A percentile compares a stretch with the other conserved stretches of the same genome.
These are phyloP conservation scores for Nematocida major DNA, from an alignment of 371 early-diverging fungal genomes.

Conservation along the genomic window DNA sequence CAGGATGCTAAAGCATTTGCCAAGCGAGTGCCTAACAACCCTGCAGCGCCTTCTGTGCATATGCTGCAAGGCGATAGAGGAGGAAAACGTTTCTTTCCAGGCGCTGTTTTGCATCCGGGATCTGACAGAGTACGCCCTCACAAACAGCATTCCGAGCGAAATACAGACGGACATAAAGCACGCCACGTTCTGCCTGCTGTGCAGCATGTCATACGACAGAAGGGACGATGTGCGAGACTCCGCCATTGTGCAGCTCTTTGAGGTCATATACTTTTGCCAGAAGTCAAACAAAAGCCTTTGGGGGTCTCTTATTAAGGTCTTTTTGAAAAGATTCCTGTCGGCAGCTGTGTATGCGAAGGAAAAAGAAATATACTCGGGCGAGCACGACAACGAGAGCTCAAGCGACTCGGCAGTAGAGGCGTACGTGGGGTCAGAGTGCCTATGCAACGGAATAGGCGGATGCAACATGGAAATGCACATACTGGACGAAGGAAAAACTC, in stretches of 20 bases:
- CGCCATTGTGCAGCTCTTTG: slow-evolving; percentile 30
- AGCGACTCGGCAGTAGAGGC: background rate
- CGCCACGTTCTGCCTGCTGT: slow-evolving; percentile 30
- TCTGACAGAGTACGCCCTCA: slow-evolving; percentile 6
- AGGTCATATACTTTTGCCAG: slow-evolving; percentile 31
- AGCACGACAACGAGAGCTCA: slow-evolving; percentile 19
- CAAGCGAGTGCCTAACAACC: slow-evolving; percentile 2
- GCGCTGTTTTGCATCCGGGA: slow-evolving; percentile 41
- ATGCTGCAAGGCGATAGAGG: slow-evolving; percentile 36
- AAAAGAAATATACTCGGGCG: slow-evolving; percentile 50
- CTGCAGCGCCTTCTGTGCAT: slow-evolving; percentile 12
- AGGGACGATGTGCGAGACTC: slow-evolving; percentile 45
- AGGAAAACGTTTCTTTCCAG: slow-evolving; percentile 31
- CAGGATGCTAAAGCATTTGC: slow-evolving; percentile 15
- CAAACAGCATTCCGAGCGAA: background rate
- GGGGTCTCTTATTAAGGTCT: slow-evolving; percentile 20
- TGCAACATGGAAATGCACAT: background rate
- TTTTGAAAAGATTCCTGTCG: slow-evolving; percentile 24
- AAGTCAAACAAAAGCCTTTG: background rate
- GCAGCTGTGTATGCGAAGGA: slow-evolving; percentile 46
- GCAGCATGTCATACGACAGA: slow-evolving; percentile 33
- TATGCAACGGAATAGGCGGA: slow-evolving; percentile 25
- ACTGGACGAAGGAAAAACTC: background rate
- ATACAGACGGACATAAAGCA: background rate
- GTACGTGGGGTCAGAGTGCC: background rate